These are phyloP conservation scores for Diaporthe sp. DNA, from an alignment of 2,329 filamentous ascomycete genomes.

Conservation along the genomic window DNA sequence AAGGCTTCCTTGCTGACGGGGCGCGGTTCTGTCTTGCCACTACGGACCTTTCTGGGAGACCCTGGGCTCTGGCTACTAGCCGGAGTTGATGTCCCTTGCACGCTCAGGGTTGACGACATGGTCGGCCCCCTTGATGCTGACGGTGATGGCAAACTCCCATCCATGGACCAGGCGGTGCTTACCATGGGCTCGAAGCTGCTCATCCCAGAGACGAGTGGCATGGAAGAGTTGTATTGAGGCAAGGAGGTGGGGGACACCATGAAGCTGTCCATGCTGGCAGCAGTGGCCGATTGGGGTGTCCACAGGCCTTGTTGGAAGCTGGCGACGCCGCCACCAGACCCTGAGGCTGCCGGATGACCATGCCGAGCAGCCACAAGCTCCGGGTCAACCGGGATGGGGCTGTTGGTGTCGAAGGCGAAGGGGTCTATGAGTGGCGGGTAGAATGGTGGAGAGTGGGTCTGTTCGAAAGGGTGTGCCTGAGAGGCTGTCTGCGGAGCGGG, in stretches of 20 bases:
- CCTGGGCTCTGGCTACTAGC: background rate
- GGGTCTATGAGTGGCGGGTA: background rate
- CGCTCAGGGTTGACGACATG: background rate
- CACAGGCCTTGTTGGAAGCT: background rate
- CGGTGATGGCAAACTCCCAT: background rate
- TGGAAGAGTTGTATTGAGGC: background rate
- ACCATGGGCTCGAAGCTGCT: slow-evolving; percentile 27
- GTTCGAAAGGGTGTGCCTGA: background rate
- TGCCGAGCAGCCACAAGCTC: background rate
- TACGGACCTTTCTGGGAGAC: background rate
- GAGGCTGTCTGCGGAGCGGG: background rate
- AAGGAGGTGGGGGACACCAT: background rate
- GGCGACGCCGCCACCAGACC: background rate
- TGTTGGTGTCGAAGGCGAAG: background rate
- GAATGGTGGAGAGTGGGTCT: background rate
- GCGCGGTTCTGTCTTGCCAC: background rate
- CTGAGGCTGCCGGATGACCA: background rate
- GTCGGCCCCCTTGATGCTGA: background rate
- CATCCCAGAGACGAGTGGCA: background rate
- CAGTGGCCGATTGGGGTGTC: background rate
- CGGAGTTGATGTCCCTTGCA: background rate
- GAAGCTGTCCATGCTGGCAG: background rate
- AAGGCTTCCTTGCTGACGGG: background rate
- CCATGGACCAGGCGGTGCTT: background rate
- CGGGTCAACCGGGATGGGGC: slow-evolving; percentile 2